These are phyloP conservation scores for Nowakowskiella sp. DNA, from an alignment of 192 early-diverging fungal genomes.

Conservation along the genomic window DNA sequence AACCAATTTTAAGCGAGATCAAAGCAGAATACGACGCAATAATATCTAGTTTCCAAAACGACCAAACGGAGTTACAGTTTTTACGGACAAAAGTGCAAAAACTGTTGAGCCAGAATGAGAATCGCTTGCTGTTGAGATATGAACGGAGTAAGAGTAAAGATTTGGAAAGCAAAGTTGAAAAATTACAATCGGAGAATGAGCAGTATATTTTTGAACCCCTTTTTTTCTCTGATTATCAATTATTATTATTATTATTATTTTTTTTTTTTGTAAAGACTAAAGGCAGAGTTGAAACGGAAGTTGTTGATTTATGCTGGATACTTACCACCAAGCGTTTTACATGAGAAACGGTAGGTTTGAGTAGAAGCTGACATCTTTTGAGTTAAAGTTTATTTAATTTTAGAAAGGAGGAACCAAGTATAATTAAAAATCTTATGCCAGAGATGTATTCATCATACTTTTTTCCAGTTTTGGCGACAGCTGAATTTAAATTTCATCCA, in stretches of 20 bases:
- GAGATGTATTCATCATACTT: background rate
- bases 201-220: background rate
- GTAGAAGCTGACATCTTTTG: background rate
- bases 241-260: background rate
- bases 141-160: conserved; percentile 32
- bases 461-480: conserved; percentile 7
- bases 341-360: conserved; percentile 17
- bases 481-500: conserved; percentile 20
- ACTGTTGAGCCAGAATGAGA: conserved; percentile 43
- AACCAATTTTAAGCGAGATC: conserved; percentile 41
- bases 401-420: conserved; percentile 26
- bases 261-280: conserved; percentile 18
- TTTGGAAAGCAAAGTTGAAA: conserved; percentile 25
- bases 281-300: conserved; percentile 31
- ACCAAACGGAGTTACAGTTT: conserved; percentile 33
- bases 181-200: conserved; percentile 17
- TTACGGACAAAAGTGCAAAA: conserved; percentile 40
- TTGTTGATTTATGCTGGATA: conserved; percentile 40
- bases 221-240: conserved; percentile 1
- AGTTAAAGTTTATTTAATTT: background rate
- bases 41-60: conserved; percentile 22
- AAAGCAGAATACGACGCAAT: conserved; percentile 47
- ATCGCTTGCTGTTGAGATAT: conserved; percentile 40
- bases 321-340: conserved; percentile 28
- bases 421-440: background rate